These are phyloP conservation scores for Aspergillus unguis DNA, from an alignment of 2,329 filamentous ascomycete genomes.

Conservation along the genomic window DNA sequence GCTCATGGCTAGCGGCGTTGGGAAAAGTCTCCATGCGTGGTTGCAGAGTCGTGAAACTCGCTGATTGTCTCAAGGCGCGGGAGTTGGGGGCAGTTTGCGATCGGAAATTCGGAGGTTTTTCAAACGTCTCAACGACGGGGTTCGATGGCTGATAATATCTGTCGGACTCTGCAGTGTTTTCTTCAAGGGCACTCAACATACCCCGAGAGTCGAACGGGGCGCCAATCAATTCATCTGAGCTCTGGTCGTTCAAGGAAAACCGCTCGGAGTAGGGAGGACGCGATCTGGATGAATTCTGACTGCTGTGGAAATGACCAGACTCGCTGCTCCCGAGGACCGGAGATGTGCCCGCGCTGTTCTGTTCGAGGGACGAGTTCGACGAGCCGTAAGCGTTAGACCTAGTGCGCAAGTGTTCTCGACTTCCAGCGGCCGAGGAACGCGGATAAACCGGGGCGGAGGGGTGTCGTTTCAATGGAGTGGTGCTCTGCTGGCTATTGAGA, in stretches of 20 bases:
- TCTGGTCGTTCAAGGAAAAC: slow-evolving; percentile 36
- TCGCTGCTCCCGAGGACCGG: slow-evolving; percentile 36
- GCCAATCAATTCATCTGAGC: slow-evolving; percentile 46
- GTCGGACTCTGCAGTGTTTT: slow-evolving; percentile 35
- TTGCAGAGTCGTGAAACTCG: slow-evolving; percentile 57
- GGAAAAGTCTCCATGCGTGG: slow-evolving; percentile 52
- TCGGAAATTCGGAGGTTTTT: slow-evolving; percentile 44
- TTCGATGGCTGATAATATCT: slow-evolving; percentile 20
- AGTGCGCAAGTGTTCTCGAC: slow-evolving; percentile 43
- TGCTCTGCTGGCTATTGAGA: slow-evolving; percentile 44
- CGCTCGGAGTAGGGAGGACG: slow-evolving; percentile 34
- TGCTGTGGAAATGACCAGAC: slow-evolving; percentile 25
- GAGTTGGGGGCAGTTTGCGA: slow-evolving; percentile 56
- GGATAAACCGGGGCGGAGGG: slow-evolving; percentile 47
- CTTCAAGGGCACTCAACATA: slow-evolving; percentile 44
- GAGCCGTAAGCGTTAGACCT: slow-evolving; percentile 47
- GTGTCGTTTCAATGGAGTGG: slow-evolving; percentile 44
- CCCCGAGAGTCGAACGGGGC: slow-evolving; percentile 44
- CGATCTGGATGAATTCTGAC: slow-evolving; percentile 28
- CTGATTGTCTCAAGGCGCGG: slow-evolving; percentile 62
- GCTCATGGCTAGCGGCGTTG: slow-evolving; percentile 41
- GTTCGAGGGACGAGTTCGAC: slow-evolving; percentile 48
- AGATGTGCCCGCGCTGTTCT: slow-evolving; percentile 40
- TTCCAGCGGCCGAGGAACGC: slow-evolving; percentile 39
- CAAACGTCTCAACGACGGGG: slow-evolving; percentile 17